Conservation (phyloP, 306 rosid genomes). For the Carpinus viminea region DNA sequence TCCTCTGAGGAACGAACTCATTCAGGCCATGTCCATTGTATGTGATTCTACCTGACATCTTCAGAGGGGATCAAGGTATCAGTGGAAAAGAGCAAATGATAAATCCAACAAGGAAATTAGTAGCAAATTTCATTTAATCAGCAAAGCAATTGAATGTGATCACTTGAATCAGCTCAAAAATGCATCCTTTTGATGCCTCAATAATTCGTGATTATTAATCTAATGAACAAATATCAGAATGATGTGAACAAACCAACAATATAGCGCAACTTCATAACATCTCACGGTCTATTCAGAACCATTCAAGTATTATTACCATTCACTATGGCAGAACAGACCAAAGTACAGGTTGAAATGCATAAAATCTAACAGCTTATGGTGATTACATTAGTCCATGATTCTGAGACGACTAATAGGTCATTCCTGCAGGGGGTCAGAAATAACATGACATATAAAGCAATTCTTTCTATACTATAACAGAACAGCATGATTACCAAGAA, state of each 20-base stretch:
- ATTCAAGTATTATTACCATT: background rate
- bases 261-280: background rate
- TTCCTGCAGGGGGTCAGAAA: background rate
- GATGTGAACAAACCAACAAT: background rate
- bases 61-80: conserved; percentile 31
- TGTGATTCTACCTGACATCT: conserved; percentile 80
- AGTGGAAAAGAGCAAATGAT: conserved; percentile 9
- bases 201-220: background rate
- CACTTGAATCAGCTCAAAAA: conserved; percentile 1
- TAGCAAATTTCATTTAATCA: conserved; percentile 16
- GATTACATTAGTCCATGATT: background rate
- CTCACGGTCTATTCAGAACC: background rate
- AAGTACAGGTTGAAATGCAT: background rate
- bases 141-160: background rate
- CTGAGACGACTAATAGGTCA: background rate
- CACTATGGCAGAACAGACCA: background rate
- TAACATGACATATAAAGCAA: background rate
- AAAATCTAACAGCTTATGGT: background rate
- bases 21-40: conserved; percentile 80
- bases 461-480: background rate
- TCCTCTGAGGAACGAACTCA: conserved; percentile 94
- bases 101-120: conserved; percentile 9
- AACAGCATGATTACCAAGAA: background rate
- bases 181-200: background rate
- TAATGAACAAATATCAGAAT: background rate